Conservation (phyloP, 2,329 filamentous ascomycete genomes). For the Botrytis deweyae region DNA sequence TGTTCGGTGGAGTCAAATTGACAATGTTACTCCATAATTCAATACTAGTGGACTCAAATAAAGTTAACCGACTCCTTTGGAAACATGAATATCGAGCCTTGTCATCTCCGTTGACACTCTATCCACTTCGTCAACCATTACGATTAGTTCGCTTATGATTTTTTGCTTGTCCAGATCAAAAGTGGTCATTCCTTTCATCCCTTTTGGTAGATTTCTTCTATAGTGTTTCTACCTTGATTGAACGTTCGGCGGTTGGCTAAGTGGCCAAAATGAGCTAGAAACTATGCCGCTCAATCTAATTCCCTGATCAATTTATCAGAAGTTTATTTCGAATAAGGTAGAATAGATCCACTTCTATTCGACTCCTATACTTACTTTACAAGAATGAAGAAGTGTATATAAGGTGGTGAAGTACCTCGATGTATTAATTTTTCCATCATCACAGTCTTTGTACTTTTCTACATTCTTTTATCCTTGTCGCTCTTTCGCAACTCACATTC, state of each 20-base stretch:
- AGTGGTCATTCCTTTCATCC: neutral
- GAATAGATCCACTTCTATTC: neutral
- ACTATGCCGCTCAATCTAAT: neutral
- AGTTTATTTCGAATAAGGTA: neutral
- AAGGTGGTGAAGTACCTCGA: neutral
- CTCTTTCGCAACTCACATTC: constrained; percentile 14
- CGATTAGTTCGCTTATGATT: constrained; percentile 6
- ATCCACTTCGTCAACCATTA: neutral
- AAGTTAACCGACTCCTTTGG: constrained; percentile 4
- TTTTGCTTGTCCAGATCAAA: neutral
- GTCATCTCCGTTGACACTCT: constrained; percentile 1
- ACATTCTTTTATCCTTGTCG: constrained; percentile 3
- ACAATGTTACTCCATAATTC: neutral
- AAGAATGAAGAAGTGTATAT: constrained; percentile 10
- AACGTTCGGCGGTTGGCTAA: constrained; percentile 6
- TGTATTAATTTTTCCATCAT: neutral
- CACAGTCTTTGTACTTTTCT: constrained; percentile 11
- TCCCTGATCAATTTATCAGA: neutral
- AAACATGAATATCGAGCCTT: constrained; percentile 10
- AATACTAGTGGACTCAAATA: constrained; percentile 3
- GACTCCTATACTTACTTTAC: neutral
- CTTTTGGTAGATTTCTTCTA: constrained; percentile 2
- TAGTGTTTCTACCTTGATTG: neutral
- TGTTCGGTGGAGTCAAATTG: neutral
- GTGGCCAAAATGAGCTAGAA: neutral